Evolutionary conservation across 805 yeast species (phyloP).

Genomic region (Ogataea pignaliae): DNA sequence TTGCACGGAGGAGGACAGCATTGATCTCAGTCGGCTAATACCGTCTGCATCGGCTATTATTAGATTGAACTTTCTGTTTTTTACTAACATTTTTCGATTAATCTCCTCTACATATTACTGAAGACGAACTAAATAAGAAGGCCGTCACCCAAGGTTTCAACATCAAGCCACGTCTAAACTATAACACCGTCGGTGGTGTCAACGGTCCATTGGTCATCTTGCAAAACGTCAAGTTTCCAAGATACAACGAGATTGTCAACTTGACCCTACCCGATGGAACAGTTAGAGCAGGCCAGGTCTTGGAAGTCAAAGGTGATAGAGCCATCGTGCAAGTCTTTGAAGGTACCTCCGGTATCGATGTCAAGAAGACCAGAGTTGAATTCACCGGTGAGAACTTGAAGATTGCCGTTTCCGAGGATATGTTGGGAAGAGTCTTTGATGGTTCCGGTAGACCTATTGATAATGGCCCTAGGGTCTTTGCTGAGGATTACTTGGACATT

Average conservation of each 20-base stretch:
- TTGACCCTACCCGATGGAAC: slow-evolving; percentile 95
- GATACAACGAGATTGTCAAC: slow-evolving; percentile 94
- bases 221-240: slow-evolving; percentile 81
- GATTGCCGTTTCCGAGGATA: slow-evolving; percentile 94
- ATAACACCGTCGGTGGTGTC: slow-evolving; percentile 97
- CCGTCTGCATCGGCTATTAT: no score
- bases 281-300: slow-evolving; percentile 93
- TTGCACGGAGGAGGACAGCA: no score
- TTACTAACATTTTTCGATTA: slow-evolving; percentile 6
- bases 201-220: slow-evolving; percentile 96
- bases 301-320: slow-evolving; percentile 94
- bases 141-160: slow-evolving; percentile 92
- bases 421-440: slow-evolving; percentile 96
- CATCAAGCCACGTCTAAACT: slow-evolving; percentile 84
- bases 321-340: slow-evolving; percentile 99
- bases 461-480: slow-evolving; percentile 96
- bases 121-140: slow-evolving; percentile 76
- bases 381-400: slow-evolving; percentile 93
- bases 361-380: slow-evolving; percentile 94
- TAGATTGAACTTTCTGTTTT: neutral
- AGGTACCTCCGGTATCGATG: slow-evolving; percentile 98
- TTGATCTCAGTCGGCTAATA: no score
- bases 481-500: slow-evolving; percentile 97
- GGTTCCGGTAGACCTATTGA: slow-evolving; percentile 99
- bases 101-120: slow-evolving; percentile 32